phyloP scores from a whole-genome alignment of 106 monocot species.

The Vanilla planifolia region DNA sequence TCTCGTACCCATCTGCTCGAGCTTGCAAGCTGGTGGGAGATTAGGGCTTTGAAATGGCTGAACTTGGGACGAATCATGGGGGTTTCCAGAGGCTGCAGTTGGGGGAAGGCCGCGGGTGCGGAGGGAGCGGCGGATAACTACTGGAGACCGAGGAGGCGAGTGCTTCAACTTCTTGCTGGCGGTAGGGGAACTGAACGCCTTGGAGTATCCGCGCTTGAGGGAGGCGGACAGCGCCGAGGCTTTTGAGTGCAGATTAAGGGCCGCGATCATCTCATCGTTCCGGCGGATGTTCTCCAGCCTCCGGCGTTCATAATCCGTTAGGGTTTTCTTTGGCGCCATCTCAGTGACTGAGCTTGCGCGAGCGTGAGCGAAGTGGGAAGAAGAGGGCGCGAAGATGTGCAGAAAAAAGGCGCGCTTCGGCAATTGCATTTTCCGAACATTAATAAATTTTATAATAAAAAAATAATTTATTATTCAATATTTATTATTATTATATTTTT shows the following conservation, averaged over 20 bases:
- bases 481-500: no score
- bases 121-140: constrained; percentile 47
- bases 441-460: no score
- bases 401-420: no score
- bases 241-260: constrained; percentile 45
- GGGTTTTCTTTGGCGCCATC: constrained; percentile 13
- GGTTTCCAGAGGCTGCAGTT: background rate
- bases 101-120: constrained; percentile 39
- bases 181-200: background rate
- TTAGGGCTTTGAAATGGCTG: background rate
- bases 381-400: no score
- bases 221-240: constrained; percentile 48
- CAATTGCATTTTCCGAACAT: no score
- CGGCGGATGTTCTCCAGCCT: constrained; percentile 77
- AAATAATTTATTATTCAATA: no score
- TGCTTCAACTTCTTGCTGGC: background rate
- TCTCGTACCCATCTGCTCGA: constrained; percentile 6
- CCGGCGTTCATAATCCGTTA: constrained; percentile 68
- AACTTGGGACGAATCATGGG: background rate
- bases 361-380: no score
- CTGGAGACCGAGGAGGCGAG: constrained; percentile 8
- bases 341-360: no score
- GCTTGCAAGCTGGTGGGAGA: constrained; percentile 2
- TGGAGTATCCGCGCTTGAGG: constrained; percentile 10
- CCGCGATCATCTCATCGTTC: constrained; percentile 65